These are phyloP conservation scores for Inosperma sp. DNA, from an alignment of 768 basidiomycete genomes.

Conservation along the genomic window DNA sequence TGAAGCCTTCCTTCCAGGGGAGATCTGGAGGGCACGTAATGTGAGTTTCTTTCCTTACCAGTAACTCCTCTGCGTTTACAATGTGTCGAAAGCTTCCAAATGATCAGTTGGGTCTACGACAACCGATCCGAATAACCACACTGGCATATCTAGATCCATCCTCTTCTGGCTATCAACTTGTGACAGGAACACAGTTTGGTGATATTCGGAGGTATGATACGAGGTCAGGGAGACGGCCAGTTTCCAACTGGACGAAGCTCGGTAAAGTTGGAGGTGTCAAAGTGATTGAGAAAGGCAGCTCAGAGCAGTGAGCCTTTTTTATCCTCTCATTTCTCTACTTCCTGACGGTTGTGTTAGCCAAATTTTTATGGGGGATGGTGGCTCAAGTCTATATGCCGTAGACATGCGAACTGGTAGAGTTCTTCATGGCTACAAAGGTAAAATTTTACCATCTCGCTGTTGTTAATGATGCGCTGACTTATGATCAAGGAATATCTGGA, in stretches of 20 bases:
- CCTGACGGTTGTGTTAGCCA: constrained; percentile 42
- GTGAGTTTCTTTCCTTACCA: constrained; percentile 33
- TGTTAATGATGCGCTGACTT: neutral
- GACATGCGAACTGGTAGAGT: constrained; percentile 67
- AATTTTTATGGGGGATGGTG: constrained; percentile 62
- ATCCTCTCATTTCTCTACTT: neutral
- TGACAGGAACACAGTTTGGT: constrained; percentile 72
- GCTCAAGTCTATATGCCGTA: constrained; percentile 56
- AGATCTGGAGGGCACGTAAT: constrained; percentile 84
- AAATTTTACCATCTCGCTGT: neutral
- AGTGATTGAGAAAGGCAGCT: constrained; percentile 50
- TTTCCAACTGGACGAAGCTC: constrained; percentile 60
- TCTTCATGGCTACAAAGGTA: constrained; percentile 66
- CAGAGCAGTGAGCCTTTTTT: constrained; percentile 53
- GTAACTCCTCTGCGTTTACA: neutral
- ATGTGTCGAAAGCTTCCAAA: constrained; percentile 52
- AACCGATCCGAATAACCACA: constrained; percentile 71
- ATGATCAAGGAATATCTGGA: constrained; percentile 59
- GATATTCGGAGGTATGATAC: constrained; percentile 76
- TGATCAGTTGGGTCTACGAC: constrained; percentile 68
- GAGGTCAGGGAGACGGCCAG: constrained; percentile 60
- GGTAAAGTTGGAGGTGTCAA: constrained; percentile 60
- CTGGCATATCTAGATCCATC: constrained; percentile 52
- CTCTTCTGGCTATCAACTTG: constrained; percentile 43
- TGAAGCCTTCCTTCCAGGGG: constrained; percentile 59